Evolutionary conservation across 106 monocot genomes (phyloP).

Genomic region (Hemerocallis citrina): DNA sequence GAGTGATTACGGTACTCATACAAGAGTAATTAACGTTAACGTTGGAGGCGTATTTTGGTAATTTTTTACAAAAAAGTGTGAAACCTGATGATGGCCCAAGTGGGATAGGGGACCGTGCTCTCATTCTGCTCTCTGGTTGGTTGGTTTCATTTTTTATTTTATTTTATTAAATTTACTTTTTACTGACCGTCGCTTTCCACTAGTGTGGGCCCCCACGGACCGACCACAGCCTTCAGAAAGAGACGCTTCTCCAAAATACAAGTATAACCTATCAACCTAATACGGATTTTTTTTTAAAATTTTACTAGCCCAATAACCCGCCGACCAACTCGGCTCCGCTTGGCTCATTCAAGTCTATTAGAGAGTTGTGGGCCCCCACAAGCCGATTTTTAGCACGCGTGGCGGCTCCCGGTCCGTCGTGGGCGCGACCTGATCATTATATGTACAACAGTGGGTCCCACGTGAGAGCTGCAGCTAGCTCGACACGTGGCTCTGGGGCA

Average conservation of each 20-base stretch:
- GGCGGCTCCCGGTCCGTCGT: slow-evolving; percentile 67
- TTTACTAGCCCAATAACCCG: not conserved
- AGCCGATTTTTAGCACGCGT: slow-evolving; percentile 11
- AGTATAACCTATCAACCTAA: not conserved
- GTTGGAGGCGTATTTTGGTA: not conserved
- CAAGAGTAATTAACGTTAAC: not conserved
- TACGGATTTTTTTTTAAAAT: not conserved
- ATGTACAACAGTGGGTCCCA: not conserved
- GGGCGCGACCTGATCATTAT: slow-evolving; percentile 61
- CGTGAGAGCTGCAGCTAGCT: too few relatives aligned
- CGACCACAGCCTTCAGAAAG: slow-evolving; percentile 34
- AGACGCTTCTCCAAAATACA: slow-evolving; percentile 50
- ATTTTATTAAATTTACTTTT: not conserved
- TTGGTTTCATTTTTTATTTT: not conserved
- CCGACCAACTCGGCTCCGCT: not conserved
- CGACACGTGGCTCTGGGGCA: not conserved
- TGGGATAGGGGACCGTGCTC: not conserved
- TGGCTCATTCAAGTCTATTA: not conserved
- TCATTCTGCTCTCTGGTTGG: not conserved
- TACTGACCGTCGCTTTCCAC: slow-evolving; percentile 18
- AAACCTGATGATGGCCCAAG: not conserved
- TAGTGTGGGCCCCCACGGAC: slow-evolving; percentile 18
- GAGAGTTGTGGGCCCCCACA: not conserved
- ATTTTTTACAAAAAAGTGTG: not conserved
- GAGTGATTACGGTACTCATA: too few relatives aligned